Evolutionary conservation across 768 basidiomycete species (phyloP).

Genomic region (Asterophora parasitica): DNA sequence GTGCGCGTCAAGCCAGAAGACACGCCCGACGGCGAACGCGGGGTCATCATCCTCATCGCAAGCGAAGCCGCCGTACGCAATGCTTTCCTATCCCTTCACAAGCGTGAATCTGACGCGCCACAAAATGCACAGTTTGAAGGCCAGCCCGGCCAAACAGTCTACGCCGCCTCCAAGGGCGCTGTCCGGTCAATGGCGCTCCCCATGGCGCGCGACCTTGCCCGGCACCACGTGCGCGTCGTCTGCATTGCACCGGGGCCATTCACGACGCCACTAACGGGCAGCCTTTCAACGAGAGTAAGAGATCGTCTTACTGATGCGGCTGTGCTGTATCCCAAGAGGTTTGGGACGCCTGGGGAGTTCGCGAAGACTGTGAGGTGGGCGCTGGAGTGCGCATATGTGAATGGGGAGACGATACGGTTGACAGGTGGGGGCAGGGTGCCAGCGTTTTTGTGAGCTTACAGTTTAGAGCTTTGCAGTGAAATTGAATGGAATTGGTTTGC

Average conservation of each 20-base stretch:
- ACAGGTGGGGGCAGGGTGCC: constrained; percentile 40
- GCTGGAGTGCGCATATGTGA: constrained; percentile 48
- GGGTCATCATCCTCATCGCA: constrained; percentile 53
- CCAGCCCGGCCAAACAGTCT: constrained; percentile 53
- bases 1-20: constrained; percentile 42
- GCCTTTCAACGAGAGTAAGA: constrained; percentile 31
- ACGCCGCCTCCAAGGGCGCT: constrained; percentile 54
- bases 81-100: no score
- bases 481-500: no score
- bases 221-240: constrained; percentile 49
- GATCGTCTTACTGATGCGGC: constrained; percentile 32
- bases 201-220: constrained; percentile 53
- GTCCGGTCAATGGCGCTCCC: constrained; percentile 54
- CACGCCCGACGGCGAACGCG: constrained; percentile 47
- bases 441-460: constrained; percentile 25
- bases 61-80: constrained; percentile 51
- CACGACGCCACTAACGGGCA: constrained; percentile 38
- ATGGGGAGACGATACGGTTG: constrained; percentile 47
- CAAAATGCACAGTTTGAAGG: constrained; percentile 41
- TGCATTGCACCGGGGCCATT: constrained; percentile 55
- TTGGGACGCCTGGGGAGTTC: constrained; percentile 46
- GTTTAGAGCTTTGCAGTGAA: background rate
- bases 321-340: constrained; percentile 40
- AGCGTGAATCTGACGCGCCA: no score
- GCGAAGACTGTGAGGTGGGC: constrained; percentile 46